These are phyloP conservation scores for Boletus reticulatus DNA, from an alignment of 768 basidiomycete genomes.

Conservation along the genomic window DNA sequence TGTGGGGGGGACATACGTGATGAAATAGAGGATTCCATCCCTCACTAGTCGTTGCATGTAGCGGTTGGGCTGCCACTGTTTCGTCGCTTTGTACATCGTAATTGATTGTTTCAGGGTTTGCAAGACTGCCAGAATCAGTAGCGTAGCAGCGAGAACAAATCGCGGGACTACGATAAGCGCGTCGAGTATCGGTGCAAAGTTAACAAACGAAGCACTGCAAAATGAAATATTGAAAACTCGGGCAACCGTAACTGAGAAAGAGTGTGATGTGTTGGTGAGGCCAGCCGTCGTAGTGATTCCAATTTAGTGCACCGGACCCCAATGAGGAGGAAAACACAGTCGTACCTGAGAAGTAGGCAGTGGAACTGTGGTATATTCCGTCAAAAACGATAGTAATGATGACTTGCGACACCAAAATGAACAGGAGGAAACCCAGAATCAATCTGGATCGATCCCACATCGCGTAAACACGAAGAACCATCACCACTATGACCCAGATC, in stretches of 20 bases:
- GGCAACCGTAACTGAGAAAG: background rate
- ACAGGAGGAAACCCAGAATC: background rate
- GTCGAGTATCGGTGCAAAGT: background rate
- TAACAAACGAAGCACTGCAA: background rate
- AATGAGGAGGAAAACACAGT: too few species aligned
- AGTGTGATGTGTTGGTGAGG: too few species aligned
- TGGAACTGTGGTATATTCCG: background rate
- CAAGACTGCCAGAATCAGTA: background rate
- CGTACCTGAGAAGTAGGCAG: background rate
- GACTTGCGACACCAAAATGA: background rate
- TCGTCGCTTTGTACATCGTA: conserved; percentile 1
- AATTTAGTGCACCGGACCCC: background rate
- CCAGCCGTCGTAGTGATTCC: too few species aligned
- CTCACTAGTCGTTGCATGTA: background rate
- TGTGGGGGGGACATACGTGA: background rate
- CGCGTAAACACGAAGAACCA: conserved; percentile 4
- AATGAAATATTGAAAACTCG: background rate
- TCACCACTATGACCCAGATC: background rate
- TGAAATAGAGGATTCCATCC: conserved; percentile 12
- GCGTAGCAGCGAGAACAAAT: background rate
- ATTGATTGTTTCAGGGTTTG: background rate
- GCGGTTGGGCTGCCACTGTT: conserved; percentile 4
- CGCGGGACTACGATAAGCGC: background rate
- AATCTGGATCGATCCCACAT: background rate
- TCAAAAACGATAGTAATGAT: background rate